phyloP scores from a whole-genome alignment of 2,329 filamentous ascomycete species.

The Phaeosphaeria sp. region DNA sequence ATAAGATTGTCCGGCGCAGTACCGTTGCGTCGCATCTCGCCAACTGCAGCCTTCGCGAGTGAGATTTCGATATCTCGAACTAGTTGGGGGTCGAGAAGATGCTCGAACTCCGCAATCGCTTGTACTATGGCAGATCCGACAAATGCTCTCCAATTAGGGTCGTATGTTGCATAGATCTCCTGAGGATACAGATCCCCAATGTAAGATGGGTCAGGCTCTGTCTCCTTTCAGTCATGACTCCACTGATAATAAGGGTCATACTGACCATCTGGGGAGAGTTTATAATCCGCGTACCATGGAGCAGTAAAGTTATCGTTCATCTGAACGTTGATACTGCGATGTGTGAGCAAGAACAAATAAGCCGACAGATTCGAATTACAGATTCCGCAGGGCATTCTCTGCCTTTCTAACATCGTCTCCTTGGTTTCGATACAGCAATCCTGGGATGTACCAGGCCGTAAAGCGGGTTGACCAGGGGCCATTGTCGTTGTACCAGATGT shows the following conservation, averaged over 20 bases:
- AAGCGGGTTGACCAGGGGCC: conserved; percentile 54
- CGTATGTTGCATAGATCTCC: conserved; percentile 31
- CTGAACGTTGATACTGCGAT: conserved; percentile 34
- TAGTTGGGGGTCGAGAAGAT: conserved; percentile 40
- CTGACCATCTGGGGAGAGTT: conserved; percentile 47
- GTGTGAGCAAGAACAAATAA: not conserved
- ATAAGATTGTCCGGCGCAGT: conserved; percentile 52
- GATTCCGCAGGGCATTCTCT: conserved; percentile 46
- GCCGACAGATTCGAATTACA: conserved; percentile 3
- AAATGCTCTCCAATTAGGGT: conserved; percentile 50
- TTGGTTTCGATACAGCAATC: conserved; percentile 47
- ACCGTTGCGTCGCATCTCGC: conserved; percentile 52
- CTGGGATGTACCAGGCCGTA: conserved; percentile 53
- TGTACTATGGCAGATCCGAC: conserved; percentile 48
- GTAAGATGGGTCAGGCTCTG: conserved; percentile 42
- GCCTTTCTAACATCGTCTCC: conserved; percentile 47
- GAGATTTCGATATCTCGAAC: conserved; percentile 47
- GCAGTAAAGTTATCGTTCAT: conserved; percentile 48
- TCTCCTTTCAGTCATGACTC: not conserved
- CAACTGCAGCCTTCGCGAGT: conserved; percentile 47
- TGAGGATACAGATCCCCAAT: conserved; percentile 41
- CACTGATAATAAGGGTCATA: not conserved
- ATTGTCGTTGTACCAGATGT: conserved; percentile 52
- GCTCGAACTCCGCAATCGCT: conserved; percentile 45
- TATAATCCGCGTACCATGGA: conserved; percentile 53